Percentiles rank a stretch among this genome's conserved stretches.
Evolutionary conservation across 495 filamentous ascomycete species (phyloP).

Genomic region (Penicillium verhagenii): DNA sequence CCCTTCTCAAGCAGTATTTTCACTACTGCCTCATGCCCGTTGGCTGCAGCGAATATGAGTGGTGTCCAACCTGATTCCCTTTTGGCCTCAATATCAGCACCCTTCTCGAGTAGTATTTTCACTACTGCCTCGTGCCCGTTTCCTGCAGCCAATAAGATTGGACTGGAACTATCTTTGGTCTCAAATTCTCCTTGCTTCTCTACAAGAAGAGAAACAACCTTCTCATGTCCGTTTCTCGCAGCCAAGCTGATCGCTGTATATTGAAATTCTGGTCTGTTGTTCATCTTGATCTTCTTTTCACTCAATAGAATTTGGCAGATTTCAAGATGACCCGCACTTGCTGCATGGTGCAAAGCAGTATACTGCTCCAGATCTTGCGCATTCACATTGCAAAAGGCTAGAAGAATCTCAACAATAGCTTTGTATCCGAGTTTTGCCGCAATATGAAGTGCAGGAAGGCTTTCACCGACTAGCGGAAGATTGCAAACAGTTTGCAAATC

Average conservation of each 20-base stretch:
- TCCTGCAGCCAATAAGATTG: neutral
- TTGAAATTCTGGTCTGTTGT: neutral
- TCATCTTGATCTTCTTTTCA: neutral
- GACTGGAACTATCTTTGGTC: neutral
- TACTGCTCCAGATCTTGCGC: neutral
- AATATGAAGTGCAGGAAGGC: slow-evolving; percentile 17
- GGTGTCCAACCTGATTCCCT: neutral
- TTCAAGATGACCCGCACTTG: neutral
- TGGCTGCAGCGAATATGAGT: neutral
- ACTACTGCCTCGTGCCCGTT: neutral
- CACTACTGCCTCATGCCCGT: too few species aligned
- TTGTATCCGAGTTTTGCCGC: slow-evolving; percentile 15
- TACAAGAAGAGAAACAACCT: neutral
- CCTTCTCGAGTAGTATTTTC: neutral
- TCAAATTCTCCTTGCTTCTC: neutral
- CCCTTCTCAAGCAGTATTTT: neutral
- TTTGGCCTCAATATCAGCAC: neutral
- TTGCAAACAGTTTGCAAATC: slow-evolving; percentile 7
- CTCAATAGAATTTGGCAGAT: neutral
- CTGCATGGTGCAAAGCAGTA: neutral
- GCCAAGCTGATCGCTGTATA: neutral
- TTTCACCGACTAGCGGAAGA: slow-evolving; percentile 17
- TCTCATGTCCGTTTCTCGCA: neutral
- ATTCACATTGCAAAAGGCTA: neutral
- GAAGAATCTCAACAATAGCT: neutral